These are phyloP conservation scores for Trichoderma gamsii DNA, from an alignment of 495 filamentous ascomycete species.

Conservation along the genomic window DNA sequence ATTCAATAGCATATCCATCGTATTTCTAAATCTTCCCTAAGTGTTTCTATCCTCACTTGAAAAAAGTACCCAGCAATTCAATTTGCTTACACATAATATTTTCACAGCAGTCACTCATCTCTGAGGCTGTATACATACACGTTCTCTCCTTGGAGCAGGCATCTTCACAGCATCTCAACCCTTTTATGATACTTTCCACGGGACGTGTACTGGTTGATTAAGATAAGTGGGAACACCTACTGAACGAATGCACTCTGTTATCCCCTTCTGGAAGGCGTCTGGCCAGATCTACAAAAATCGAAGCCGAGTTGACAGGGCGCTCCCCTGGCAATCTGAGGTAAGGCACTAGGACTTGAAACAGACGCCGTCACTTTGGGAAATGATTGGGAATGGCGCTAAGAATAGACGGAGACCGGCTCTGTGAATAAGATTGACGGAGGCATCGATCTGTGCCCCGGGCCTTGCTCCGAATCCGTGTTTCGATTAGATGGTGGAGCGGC, in stretches of 20 bases:
- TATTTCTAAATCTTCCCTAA: too few species aligned
- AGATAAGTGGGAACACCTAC: too few species aligned
- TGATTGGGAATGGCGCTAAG: not conserved
- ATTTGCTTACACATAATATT: too few species aligned
- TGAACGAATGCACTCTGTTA: not conserved
- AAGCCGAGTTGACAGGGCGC: not conserved
- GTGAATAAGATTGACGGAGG: not conserved
- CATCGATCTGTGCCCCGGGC: not conserved
- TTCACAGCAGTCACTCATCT: too few species aligned
- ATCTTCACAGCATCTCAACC: too few species aligned
- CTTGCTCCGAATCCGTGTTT: not conserved
- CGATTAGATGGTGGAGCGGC: not conserved
- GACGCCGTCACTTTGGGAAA: not conserved
- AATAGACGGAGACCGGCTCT: not conserved
- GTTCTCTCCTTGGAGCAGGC: too few species aligned
- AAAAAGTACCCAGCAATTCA: too few species aligned
- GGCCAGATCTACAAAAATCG: not conserved
- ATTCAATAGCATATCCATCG: too few species aligned
- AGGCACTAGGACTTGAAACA: constrained; percentile 10
- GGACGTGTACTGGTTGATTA: too few species aligned
- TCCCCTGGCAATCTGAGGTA: not conserved
- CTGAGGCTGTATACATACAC: too few species aligned
- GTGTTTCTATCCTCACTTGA: too few species aligned
- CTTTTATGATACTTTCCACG: too few species aligned
- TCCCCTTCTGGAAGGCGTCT: not conserved